A percentile compares a stretch with the other conserved stretches of the same genome.
phyloP scores from a whole-genome alignment of 129 eudicot species.

The Cynara cardunculus region DNA sequence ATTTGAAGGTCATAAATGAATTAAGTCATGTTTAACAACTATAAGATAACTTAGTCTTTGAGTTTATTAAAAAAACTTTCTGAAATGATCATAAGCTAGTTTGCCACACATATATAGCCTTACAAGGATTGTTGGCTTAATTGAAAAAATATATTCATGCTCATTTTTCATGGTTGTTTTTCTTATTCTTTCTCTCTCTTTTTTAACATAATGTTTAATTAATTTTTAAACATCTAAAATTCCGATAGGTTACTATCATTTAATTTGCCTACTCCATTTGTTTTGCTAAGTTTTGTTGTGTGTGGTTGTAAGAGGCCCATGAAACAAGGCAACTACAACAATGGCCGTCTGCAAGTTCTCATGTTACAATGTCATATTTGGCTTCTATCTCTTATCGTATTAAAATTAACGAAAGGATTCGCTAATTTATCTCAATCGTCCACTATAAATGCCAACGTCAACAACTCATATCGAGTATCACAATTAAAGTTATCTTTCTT shows the following conservation, averaged over 20 bases:
- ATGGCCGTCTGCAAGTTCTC: background rate
- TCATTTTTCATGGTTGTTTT: too few species aligned
- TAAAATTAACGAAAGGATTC: background rate
- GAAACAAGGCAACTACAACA: background rate
- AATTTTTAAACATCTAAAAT: background rate
- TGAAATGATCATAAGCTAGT: too few species aligned
- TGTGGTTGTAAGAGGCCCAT: background rate
- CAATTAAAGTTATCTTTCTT: background rate
- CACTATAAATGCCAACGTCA: conserved; percentile 12
- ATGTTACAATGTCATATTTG: background rate
- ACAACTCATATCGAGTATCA: conserved; percentile 6
- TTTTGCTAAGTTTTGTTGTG: background rate
- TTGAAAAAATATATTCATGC: too few species aligned
- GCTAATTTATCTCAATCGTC: background rate
- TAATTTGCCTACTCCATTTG: background rate
- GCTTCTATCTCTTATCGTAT: background rate
- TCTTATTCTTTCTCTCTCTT: too few species aligned
- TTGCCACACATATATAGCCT: too few species aligned
- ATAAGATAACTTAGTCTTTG: too few species aligned
- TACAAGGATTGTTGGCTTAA: too few species aligned
- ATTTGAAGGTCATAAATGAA: too few species aligned
- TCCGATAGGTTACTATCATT: background rate
- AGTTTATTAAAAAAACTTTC: too few species aligned
- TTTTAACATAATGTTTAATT: too few species aligned
- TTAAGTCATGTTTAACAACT: too few species aligned